Evolutionary conservation across 2,329 filamentous ascomycete species (phyloP), one percentile per base, ranked within the genome.

Genomic region (Aspergillus pseudoviridinutans): DNA sequence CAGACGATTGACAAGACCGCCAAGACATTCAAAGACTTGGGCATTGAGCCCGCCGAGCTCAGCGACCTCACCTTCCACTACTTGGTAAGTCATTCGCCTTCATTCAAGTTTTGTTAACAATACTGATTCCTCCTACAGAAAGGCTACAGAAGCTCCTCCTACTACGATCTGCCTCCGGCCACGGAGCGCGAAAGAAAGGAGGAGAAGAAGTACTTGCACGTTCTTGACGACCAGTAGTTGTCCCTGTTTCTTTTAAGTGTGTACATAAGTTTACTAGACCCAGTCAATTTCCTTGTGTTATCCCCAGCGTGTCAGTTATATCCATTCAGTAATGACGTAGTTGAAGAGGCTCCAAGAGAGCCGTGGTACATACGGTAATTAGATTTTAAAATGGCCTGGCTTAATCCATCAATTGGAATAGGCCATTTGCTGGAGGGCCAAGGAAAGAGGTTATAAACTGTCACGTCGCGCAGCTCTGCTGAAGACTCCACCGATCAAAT

Each of bases 131-230:
- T 53, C 27, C 47, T 65, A 64, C 67, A 93, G 90, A 89, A 95
- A 89, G 89, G 87, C 75, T 97, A 91, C 82, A 89, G 94, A 73
- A 93, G 90, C 78, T 85, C 89, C 57, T 85, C 87, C 69, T 94
- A 88, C 84, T 96, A 95, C 77, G 93, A 99, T 73, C 83, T 97
- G 65, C 94, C 94, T 52, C 93, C 94, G 51, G 88, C 93, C 70
- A 97, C 93, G 35, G 93, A 97, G 80, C 90, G 89, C 76, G 94
- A 99, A 83, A 94, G 87, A 84, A 84, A 85, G 68, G 92, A 97
- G 76, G 92, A 97, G 78, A 94, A 88, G 84, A 94, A 97, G 82
- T 99, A 96, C 76, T 80, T 97, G 75, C 94, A 99, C 76, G 92
- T 99, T 60, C 80, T 91, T 72, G 91, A 96, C 74, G 88, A 94